phyloP scores from a whole-genome alignment of 1,284 basidiomycete species.

The Mrakiaceae sp. region DNA sequence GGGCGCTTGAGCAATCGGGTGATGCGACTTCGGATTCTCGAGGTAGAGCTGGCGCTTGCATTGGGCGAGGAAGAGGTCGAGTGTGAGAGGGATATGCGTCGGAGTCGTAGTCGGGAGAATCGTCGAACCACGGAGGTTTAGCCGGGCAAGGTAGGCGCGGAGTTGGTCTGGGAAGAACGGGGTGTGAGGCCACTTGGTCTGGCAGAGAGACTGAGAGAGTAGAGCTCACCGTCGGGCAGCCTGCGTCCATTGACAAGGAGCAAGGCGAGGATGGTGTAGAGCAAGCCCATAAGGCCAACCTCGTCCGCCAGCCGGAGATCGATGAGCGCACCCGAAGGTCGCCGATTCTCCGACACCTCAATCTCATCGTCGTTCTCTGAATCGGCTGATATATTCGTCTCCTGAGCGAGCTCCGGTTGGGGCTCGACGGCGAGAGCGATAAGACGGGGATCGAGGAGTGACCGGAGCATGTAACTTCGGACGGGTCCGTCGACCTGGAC shows the following conservation, averaged over 20 bases:
- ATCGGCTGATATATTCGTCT: no score
- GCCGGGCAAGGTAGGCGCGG: not conserved
- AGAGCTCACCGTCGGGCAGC: not conserved
- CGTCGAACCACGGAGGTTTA: not conserved
- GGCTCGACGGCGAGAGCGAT: not conserved
- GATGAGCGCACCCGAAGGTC: not conserved
- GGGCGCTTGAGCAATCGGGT: no score
- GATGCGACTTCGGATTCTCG: not conserved
- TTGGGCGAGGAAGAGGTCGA: not conserved
- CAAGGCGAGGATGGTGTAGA: not conserved
- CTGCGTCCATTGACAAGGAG: slow-evolving; percentile 1
- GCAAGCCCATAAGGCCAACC: not conserved
- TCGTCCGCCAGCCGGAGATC: not conserved
- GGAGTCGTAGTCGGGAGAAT: not conserved
- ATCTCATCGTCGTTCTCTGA: no score
- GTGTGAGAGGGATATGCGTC: not conserved
- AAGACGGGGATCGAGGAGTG: not conserved
- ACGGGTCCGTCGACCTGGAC: no score
- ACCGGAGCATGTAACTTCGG: slow-evolving; percentile 4
- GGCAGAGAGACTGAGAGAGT: not conserved
- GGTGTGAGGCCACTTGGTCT: no score
- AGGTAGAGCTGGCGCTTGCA: not conserved
- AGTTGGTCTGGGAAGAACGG: not conserved
- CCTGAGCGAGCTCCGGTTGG: not conserved
- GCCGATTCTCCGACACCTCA: no score